A percentile compares a stretch with the other conserved stretches of the same genome.
Evolutionary conservation across 805 yeast species (phyloP).

Genomic region (Starmerella tilneyi): DNA sequence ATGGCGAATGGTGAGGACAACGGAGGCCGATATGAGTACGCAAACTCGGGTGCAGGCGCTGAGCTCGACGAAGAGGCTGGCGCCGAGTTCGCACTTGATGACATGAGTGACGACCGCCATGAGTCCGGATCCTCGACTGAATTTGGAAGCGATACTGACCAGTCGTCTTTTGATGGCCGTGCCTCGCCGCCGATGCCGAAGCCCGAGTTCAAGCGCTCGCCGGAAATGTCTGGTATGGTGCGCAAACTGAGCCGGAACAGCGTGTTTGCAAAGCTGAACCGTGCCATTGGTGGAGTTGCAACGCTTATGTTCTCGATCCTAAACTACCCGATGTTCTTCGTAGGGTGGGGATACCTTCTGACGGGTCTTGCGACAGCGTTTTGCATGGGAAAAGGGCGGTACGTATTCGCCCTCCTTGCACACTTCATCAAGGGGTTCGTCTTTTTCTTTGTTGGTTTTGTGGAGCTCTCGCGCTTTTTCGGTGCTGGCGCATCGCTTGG

Average conservation of each 20-base stretch:
- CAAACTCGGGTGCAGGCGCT: background rate
- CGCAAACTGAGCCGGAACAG: constrained; percentile 17
- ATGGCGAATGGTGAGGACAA: constrained; percentile 11
- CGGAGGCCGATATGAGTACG: constrained; percentile 19
- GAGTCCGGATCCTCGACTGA: constrained; percentile 16
- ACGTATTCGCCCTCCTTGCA: constrained; percentile 74
- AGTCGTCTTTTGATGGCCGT: constrained; percentile 11
- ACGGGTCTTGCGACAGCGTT: constrained; percentile 57
- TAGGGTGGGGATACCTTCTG: constrained; percentile 45
- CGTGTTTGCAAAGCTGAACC: constrained; percentile 24
- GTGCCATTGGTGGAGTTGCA: constrained; percentile 28
- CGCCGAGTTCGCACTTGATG: constrained; percentile 9
- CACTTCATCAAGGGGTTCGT: constrained; percentile 96
- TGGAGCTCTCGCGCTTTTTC: constrained; percentile 76
- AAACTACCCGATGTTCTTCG: constrained; percentile 57
- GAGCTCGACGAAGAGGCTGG: background rate
- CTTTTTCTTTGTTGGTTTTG: constrained; percentile 61
- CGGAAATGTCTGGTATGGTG: constrained; percentile 14
- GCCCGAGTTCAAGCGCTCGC: background rate
- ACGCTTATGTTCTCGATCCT: constrained; percentile 40
- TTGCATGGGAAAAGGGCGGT: constrained; percentile 54
- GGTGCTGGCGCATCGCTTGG: constrained; percentile 71
- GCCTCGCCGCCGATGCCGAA: background rate
- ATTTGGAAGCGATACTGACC: constrained; percentile 17
- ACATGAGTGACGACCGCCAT: constrained; percentile 7